Conservation (phyloP, 306 rosid species). For the Malus orientalis region DNA sequence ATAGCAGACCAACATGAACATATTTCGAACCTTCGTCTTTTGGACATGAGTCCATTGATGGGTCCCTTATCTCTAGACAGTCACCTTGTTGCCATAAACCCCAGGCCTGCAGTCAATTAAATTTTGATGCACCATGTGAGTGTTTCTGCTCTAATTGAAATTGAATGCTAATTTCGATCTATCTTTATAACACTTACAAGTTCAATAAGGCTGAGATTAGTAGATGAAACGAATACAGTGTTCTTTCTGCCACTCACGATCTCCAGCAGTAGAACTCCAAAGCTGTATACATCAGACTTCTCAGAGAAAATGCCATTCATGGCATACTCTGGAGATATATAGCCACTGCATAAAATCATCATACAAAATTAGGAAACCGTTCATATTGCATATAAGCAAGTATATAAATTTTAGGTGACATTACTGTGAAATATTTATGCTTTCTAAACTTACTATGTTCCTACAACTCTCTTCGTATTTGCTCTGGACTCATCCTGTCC, state of each 20-base stretch:
- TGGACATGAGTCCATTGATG: conserved; percentile 16
- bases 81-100: conserved; percentile 15
- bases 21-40: background rate
- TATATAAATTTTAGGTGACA: background rate
- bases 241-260: conserved; percentile 20
- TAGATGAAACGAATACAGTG: background rate
- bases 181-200: conserved; percentile 2
- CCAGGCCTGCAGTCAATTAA: conserved; percentile 18
- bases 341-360: conserved; percentile 9
- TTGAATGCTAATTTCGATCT: background rate
- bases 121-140: background rate
- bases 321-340: conserved; percentile 29
- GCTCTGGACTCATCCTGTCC: conserved; percentile 21
- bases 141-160: background rate
- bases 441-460: conserved; percentile 24
- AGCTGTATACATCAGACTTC: conserved; percentile 22
- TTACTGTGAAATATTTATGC: background rate
- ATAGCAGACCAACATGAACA: conserved; percentile 20
- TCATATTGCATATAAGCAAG: background rate
- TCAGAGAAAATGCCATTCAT: conserved; percentile 27
- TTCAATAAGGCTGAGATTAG: conserved; percentile 8
- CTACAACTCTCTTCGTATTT: conserved; percentile 21
- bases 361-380: background rate
- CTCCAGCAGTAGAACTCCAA: conserved; percentile 23
- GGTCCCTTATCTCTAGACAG: background rate